Conservation (phyloP, 352 stramenopile species). For the Phytopythium kandeliae region DNA sequence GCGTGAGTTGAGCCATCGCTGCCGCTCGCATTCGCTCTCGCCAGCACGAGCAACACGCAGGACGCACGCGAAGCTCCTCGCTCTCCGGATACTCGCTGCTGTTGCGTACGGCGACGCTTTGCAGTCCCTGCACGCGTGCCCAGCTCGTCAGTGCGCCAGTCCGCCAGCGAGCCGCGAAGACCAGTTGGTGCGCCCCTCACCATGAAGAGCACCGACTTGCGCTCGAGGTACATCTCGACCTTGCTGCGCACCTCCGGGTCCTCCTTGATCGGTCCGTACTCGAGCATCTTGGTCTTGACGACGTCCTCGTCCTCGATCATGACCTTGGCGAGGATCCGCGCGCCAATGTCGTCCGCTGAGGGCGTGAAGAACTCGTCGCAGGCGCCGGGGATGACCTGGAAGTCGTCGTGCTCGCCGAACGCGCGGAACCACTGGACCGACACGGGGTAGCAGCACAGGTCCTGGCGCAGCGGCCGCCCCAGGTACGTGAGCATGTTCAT, state of each 20-base stretch:
- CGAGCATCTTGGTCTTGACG: constrained; percentile 72
- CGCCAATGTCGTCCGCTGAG: constrained; percentile 75
- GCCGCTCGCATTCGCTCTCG: too few species aligned
- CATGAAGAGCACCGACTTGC: constrained; percentile 82
- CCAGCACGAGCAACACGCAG: not conserved
- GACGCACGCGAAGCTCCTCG: constrained; percentile 52
- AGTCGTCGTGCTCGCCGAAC: constrained; percentile 56
- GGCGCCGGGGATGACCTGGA: constrained; percentile 60
- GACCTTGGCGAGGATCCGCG: constrained; percentile 67
- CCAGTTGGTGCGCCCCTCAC: constrained; percentile 4
- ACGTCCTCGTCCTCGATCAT: constrained; percentile 68
- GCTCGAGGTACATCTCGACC: constrained; percentile 80
- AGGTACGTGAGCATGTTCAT: constrained; percentile 75
- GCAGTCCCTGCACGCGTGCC: constrained; percentile 18
- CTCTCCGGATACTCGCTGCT: constrained; percentile 51
- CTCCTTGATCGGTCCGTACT: constrained; percentile 80
- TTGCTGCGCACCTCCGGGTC: constrained; percentile 81
- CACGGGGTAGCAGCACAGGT: constrained; percentile 69
- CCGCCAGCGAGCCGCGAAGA: too few species aligned
- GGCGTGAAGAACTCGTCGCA: constrained; percentile 76
- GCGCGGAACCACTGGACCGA: constrained; percentile 73
- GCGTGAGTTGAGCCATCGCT: too few species aligned
- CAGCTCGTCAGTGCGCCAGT: too few species aligned
- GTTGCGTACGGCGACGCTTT: constrained; percentile 51
- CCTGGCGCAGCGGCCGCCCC: constrained; percentile 45